Conservation (phyloP, 441 rosid species). For the Eruca vesicaria region DNA sequence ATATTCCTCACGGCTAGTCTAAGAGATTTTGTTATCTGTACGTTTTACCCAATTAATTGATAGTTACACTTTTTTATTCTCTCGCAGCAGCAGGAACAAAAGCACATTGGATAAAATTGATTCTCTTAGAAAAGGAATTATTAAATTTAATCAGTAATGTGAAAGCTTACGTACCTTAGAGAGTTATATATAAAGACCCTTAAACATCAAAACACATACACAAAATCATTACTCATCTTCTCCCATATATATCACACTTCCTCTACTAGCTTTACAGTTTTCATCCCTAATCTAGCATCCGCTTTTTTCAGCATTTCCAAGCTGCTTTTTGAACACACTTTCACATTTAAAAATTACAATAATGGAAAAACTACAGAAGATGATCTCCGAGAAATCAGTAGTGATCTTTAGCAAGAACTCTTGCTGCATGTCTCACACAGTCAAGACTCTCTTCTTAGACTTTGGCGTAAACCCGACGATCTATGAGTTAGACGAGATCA, state of each 20-base stretch:
- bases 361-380: constrained; percentile 61
- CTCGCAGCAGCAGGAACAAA: not conserved
- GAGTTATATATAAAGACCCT: constrained; percentile 9
- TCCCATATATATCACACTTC: not conserved
- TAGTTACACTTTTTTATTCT: constrained; percentile 9
- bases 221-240: constrained; percentile 4
- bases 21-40: not conserved
- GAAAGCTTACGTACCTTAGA: constrained; percentile 9
- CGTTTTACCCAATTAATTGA: constrained; percentile 4
- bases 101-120: not conserved
- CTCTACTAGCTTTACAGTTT: not conserved
- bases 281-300: not conserved
- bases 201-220: not conserved
- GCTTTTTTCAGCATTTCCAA: not conserved
- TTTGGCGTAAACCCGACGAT: constrained; percentile 67
- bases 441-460: constrained; percentile 60
- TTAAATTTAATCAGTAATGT: constrained; percentile 1
- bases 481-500: constrained; percentile 67
- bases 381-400: constrained; percentile 66
- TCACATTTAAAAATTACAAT: not conserved
- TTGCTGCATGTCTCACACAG: constrained; percentile 72
- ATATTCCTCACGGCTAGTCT: not conserved
- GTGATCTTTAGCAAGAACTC: constrained; percentile 83
- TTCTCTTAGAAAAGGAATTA: not conserved
- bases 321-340: not conserved